Base-by-base conservation (phyloP, 805 yeast genomes). In the Barnettozyma wickerhamii region DNA sequence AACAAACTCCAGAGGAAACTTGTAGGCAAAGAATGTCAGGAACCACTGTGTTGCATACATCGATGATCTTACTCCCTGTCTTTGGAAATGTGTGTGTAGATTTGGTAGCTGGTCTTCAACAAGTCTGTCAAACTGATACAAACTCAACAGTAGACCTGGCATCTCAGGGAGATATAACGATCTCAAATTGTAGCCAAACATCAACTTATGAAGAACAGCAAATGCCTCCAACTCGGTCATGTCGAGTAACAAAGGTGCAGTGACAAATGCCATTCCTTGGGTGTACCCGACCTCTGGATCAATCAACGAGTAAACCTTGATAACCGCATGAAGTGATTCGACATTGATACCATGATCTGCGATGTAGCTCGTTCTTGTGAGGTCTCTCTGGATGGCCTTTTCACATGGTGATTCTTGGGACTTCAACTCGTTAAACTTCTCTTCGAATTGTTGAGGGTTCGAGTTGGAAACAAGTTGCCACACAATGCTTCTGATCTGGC, bases 1-100 rank as follows among this genome's bases (percentile, higher is more conserved):
- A 19, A 93, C 97, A 58, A 91, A 82, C 42, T 80, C 85, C 37
- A 90, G 67, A 13, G 99, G 98, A 60, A 93, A 91, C 59, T 88
- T 88, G 68, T 93, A 93, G 6, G 96, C 95, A 64, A 93, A 93
- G 49, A 93, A 74, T 0, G 98, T 93, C 52, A 93, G 71, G 56
- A 93, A 91, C 99, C 99, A 93, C 63, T 93, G 98, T 2, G 95
- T 81, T 0, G 97, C 98, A 68, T 87, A 93, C 98, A 91, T 91
- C 18, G 95, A 83, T 3, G 96, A 84, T 46, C 82, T 75, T 19
- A 93, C 79, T 6, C 97, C 97, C 61, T 91, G 95, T 47, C 89
- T 79, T 20, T 74, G 71, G 51, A 93, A 66, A 66, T 93, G 98
- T 35, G 75, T 74, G 58, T 77, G 77, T 35, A 93, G 69, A 6